These are phyloP conservation scores for Aspergillus panamensis DNA, from an alignment of 495 filamentous ascomycete species.

Conservation along the genomic window DNA sequence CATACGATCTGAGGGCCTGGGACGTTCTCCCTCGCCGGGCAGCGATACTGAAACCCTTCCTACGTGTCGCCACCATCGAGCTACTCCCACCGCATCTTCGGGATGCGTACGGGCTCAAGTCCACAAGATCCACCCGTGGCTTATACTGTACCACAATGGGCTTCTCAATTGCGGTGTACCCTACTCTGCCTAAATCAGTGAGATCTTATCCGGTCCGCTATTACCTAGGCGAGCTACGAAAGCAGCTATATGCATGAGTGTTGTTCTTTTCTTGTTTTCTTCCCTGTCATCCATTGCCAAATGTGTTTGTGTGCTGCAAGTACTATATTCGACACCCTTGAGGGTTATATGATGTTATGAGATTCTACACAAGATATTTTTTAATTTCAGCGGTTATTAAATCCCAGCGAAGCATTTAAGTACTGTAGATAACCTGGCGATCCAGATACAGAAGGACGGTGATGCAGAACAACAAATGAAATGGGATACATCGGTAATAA, in stretches of 20 bases:
- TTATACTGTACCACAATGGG: constrained; percentile 39
- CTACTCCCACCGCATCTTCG: constrained; percentile 40
- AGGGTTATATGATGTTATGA: neutral
- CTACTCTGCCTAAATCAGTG: constrained; percentile 33
- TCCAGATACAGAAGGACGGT: no score
- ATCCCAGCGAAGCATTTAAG: no score
- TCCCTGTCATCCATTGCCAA: neutral
- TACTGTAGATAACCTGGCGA: no score
- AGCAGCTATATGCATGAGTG: constrained; percentile 30
- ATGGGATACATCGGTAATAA: no score
- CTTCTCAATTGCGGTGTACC: constrained; percentile 37
- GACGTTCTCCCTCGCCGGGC: constrained; percentile 36
- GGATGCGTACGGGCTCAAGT: constrained; percentile 40
- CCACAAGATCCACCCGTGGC: constrained; percentile 29
- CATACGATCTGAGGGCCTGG: constrained; percentile 27
- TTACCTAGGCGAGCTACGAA: constrained; percentile 31
- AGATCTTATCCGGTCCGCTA: constrained; percentile 32
- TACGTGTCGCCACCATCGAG: constrained; percentile 36
- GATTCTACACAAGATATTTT: neutral
- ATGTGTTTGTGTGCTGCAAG: neutral
- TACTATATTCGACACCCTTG: neutral
- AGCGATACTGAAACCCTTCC: constrained; percentile 32
- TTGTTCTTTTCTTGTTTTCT: neutral
- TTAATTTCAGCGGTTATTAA: no score
- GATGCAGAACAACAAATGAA: no score